Conservation (phyloP, 305 asterid species). For the Andrographis paniculata region DNA sequence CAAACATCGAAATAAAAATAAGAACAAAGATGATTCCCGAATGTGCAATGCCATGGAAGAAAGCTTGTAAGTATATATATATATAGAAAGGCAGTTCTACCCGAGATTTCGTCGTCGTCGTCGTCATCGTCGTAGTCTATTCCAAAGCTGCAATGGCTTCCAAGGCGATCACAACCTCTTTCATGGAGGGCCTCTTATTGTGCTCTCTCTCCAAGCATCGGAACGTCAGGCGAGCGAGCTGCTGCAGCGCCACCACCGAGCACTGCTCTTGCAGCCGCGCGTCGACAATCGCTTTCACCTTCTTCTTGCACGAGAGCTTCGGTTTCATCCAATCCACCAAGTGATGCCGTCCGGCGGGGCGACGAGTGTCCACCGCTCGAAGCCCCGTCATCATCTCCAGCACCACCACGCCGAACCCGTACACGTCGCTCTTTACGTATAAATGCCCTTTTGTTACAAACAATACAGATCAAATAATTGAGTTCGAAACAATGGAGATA, state of each 20-base stretch:
- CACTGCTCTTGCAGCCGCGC: slow-evolving; percentile 43
- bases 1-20: too few relatives aligned
- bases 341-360: slow-evolving; percentile 34
- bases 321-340: slow-evolving; percentile 52
- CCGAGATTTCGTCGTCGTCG: too few relatives aligned
- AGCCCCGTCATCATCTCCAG: slow-evolving; percentile 64
- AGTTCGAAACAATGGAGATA: too few relatives aligned
- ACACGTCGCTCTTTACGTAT: slow-evolving; percentile 57
- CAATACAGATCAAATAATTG: neutral
- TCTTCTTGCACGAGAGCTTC: slow-evolving; percentile 28
- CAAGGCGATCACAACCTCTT: slow-evolving; percentile 40
- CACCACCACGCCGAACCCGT: slow-evolving; percentile 67
- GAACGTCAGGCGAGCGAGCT: slow-evolving; percentile 36
- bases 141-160: slow-evolving; percentile 39
- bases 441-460: slow-evolving; percentile 44
- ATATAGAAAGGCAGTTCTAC: too few relatives aligned
- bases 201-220: slow-evolving; percentile 44
- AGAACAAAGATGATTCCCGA: too few relatives aligned
- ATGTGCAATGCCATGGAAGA: too few relatives aligned
- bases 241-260: slow-evolving; percentile 33
- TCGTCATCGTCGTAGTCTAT: slow-evolving; percentile 12
- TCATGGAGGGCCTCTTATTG: slow-evolving; percentile 49
- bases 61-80: too few relatives aligned
- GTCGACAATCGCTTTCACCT: slow-evolving; percentile 37
- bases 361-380: slow-evolving; percentile 38